Conservation (phyloP, 352 stramenopile genomes). For the Globisporangium yorkense region DNA sequence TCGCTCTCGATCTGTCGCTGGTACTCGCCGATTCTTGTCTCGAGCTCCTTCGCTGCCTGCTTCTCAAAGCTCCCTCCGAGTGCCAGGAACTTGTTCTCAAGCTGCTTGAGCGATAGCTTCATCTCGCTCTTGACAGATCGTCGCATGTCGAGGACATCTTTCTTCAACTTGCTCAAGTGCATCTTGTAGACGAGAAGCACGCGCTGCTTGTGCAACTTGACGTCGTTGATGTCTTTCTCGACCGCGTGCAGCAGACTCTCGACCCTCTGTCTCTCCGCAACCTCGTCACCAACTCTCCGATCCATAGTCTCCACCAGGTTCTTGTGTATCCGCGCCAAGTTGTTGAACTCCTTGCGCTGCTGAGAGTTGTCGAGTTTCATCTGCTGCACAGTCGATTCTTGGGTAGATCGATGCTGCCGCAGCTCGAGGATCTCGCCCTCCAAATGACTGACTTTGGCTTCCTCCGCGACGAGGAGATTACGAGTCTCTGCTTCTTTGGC, state of each 20-base stretch:
- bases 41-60: constrained; percentile 16
- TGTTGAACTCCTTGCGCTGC: constrained; percentile 55
- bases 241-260: constrained; percentile 11
- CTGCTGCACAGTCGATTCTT: constrained; percentile 6
- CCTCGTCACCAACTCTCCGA: constrained; percentile 27
- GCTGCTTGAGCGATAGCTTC: constrained; percentile 19
- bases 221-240: constrained; percentile 19
- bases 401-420: constrained; percentile 6
- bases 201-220: constrained; percentile 21
- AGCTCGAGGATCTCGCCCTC: constrained; percentile 23
- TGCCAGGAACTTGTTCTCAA: constrained; percentile 25
- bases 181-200: constrained; percentile 22
- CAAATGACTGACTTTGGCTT: constrained; percentile 9
- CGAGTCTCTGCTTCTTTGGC: constrained; percentile 17
- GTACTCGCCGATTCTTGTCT: constrained; percentile 15
- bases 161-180: constrained; percentile 22
- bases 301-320: constrained; percentile 52
- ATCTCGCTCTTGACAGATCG: constrained; percentile 27
- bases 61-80: constrained; percentile 21
- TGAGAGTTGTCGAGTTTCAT: constrained; percentile 30
- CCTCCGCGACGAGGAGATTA: constrained; percentile 2
- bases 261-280: constrained; percentile 17
- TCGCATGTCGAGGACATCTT: constrained; percentile 26
- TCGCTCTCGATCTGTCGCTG: constrained; percentile 27
- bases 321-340: constrained; percentile 64